A percentile compares a stretch with the other conserved stretches of the same genome.
Evolutionary conservation across 75 land plant species (phyloP).

Genomic region (Pinus albicaulis): DNA sequence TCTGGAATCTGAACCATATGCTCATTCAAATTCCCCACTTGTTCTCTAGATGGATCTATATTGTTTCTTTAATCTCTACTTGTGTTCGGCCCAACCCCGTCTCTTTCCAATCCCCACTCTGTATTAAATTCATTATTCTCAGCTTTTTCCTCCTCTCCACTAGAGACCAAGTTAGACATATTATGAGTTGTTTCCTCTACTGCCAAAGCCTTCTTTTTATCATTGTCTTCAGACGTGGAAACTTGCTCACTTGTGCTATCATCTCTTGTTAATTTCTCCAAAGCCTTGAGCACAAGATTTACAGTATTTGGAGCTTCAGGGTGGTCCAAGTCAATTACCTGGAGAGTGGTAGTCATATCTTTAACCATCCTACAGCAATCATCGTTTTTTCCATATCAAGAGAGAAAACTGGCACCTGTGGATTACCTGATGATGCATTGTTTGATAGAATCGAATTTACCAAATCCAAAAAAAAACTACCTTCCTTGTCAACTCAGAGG

Average conservation of each 20-base stretch:
- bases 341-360: constrained; percentile 57
- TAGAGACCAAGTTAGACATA: constrained; percentile 10
- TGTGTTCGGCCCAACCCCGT: constrained; percentile 13
- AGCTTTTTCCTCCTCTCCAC: constrained; percentile 18
- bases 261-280: constrained; percentile 85
- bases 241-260: constrained; percentile 73
- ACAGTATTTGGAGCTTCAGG: constrained; percentile 75
- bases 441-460: constrained; percentile 71
- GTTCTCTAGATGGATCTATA: constrained; percentile 25
- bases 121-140: constrained; percentile 18
- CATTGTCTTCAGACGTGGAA: constrained; percentile 42
- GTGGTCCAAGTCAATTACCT: no score
- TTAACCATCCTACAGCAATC: constrained; percentile 83
- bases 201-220: constrained; percentile 42
- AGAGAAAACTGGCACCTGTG: constrained; percentile 73
- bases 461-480: constrained; percentile 65
- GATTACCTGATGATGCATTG: constrained; percentile 61
- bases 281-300: constrained; percentile 66
- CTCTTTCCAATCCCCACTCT: constrained; percentile 10
- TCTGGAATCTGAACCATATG: no score
- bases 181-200: constrained; percentile 32
- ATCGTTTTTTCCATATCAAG: constrained; percentile 82
- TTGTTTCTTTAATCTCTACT: constrained; percentile 16
- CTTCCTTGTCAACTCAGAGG: constrained; percentile 38
- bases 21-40: constrained; percentile 24